Percentiles rank a stretch among this genome's conserved stretches.
Conservation (phyloP, 2,329 filamentous ascomycete genomes). For the Coniochaeta prunicola region DNA sequence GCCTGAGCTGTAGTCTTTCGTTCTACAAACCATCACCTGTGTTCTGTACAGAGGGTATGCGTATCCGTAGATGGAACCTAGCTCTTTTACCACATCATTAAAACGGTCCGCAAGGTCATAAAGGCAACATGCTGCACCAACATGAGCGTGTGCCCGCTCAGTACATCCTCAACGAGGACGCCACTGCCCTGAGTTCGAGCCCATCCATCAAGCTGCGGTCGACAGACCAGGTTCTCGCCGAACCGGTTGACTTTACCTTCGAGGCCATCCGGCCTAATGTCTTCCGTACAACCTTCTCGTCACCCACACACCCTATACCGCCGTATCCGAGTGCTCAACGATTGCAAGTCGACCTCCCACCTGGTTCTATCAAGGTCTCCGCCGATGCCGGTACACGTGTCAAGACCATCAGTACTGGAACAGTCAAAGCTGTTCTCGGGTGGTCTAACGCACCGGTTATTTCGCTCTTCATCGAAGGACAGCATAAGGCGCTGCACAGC, state of each 20-base stretch:
- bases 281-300: slow-evolving; percentile 62
- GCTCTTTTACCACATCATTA: not conserved
- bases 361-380: slow-evolving; percentile 18
- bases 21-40: not conserved
- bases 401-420: slow-evolving; percentile 36
- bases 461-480: slow-evolving; percentile 29
- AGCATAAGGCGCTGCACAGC: not conserved
- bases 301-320: slow-evolving; percentile 52
- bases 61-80: too few species aligned
- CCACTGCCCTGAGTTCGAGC: slow-evolving; percentile 1
- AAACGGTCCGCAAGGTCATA: not conserved
- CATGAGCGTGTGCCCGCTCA: slow-evolving; percentile 16
- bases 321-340: slow-evolving; percentile 54
- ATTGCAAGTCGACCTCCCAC: slow-evolving; percentile 29
- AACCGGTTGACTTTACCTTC: slow-evolving; percentile 51
- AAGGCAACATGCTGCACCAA: slow-evolving; percentile 16
- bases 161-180: slow-evolving; percentile 13
- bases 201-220: slow-evolving; percentile 33
- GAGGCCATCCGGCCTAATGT: slow-evolving; percentile 54
- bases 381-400: slow-evolving; percentile 24
- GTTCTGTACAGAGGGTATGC: too few species aligned
- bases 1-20: too few species aligned
- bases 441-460: slow-evolving; percentile 53
- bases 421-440: slow-evolving; percentile 47
- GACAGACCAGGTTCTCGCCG: slow-evolving; percentile 22